Conservation (phyloP, 192 early-diverging fungal species). For the Geosiphon pyriformis region DNA sequence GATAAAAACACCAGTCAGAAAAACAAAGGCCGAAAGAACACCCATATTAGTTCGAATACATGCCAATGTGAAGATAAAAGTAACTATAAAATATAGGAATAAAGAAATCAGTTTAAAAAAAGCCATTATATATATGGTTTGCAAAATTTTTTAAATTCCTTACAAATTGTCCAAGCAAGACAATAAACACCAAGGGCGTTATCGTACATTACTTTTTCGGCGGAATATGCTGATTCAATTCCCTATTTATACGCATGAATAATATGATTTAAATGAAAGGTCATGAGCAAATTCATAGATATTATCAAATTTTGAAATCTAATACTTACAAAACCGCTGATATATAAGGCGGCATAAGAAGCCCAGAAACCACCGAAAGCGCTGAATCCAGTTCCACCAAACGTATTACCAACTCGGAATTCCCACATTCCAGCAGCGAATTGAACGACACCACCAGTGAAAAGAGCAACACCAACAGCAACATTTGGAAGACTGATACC, state of each 20-base stretch:
- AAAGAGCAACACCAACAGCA: constrained; percentile 67
- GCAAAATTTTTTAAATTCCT: too few relatives aligned
- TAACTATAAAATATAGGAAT: background rate
- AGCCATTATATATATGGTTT: too few relatives aligned
- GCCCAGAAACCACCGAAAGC: constrained; percentile 26
- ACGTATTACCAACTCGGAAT: constrained; percentile 71
- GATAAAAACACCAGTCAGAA: background rate
- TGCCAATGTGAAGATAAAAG: constrained; percentile 24
- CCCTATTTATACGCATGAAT: background rate
- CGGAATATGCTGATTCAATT: constrained; percentile 9
- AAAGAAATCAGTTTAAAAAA: background rate
- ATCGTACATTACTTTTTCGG: background rate
- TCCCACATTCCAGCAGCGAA: constrained; percentile 82
- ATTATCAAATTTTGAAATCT: background rate
- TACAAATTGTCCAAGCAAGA: constrained; percentile 12
- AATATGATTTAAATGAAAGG: background rate
- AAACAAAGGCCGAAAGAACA: constrained; percentile 17
- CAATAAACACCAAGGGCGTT: constrained; percentile 12
- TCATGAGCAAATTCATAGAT: background rate
- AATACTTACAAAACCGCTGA: constrained; percentile 12
- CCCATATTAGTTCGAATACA: constrained; percentile 15
- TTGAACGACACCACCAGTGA: constrained; percentile 41
- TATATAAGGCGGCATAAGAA: constrained; percentile 11
- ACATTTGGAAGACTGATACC: constrained; percentile 54
- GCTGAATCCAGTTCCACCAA: constrained; percentile 74